Conservation (phyloP, 345 rosid species). For the Eucalyptus pauciflora region DNA sequence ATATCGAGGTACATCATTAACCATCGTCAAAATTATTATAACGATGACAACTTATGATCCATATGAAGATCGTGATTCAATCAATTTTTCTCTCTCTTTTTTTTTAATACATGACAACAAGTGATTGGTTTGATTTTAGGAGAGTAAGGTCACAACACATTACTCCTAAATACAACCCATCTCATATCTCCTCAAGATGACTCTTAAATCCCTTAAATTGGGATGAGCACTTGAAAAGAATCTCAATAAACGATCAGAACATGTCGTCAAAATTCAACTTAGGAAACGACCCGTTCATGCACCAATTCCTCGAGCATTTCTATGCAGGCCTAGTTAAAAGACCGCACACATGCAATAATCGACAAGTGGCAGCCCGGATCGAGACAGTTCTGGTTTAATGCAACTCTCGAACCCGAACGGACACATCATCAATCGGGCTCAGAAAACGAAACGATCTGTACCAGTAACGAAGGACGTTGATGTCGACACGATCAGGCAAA, state of each 20-base stretch:
- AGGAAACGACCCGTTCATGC: not conserved
- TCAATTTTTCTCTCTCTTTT: not conserved
- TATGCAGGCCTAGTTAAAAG: too few relatives aligned
- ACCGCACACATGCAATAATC: not conserved
- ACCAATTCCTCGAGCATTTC: not conserved
- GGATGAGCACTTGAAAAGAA: not conserved
- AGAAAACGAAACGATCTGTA: not conserved
- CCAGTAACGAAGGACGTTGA: not conserved
- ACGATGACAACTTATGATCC: rapidly evolving
- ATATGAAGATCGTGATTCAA: rapidly evolving
- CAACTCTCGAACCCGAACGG: rapidly evolving
- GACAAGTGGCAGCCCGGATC: rapidly evolving
- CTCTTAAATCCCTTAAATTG: not conserved
- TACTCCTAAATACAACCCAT: not conserved
- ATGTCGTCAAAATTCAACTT: not conserved
- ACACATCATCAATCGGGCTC: not conserved
- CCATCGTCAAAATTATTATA: not conserved
- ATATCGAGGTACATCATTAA: not conserved
- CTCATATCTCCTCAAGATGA: not conserved
- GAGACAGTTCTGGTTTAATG: rapidly evolving
- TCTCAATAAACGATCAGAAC: not conserved
- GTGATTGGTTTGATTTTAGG: not conserved
- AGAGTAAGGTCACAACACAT: not conserved
- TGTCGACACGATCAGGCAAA: not conserved
- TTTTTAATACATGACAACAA: not conserved